A percentile compares a stretch with the other conserved stretches of the same genome.
phyloP scores from a whole-genome alignment of 257 asterid species.

The Rhazya stricta region DNA sequence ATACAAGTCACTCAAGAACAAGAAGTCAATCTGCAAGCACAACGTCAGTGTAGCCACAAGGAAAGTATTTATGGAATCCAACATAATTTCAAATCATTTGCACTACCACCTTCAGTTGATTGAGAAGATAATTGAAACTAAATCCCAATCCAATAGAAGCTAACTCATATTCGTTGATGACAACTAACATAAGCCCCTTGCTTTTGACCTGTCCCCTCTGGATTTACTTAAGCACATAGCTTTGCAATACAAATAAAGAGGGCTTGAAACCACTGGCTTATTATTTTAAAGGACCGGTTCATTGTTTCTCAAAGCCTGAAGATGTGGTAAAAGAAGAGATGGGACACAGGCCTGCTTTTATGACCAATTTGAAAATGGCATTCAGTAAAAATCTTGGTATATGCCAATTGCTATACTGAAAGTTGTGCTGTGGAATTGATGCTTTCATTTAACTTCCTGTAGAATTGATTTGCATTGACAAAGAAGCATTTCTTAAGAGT shows the following conservation, averaged over 20 bases:
- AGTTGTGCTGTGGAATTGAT: background rate
- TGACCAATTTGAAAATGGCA: background rate
- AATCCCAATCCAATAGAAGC: background rate
- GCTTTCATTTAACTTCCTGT: background rate
- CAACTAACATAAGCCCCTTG: background rate
- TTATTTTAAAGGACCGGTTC: background rate
- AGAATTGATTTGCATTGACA: background rate
- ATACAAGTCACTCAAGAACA: background rate
- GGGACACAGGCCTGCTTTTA: too few species aligned
- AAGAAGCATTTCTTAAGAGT: background rate
- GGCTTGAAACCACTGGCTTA: background rate
- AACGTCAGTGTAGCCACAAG: background rate
- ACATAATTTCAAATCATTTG: background rate
- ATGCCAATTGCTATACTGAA: background rate
- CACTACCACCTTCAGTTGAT: background rate
- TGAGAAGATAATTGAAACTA: background rate
- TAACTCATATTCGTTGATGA: background rate
- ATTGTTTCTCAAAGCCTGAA: background rate
- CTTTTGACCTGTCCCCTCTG: background rate
- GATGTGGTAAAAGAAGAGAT: background rate
- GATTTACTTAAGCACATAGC: background rate
- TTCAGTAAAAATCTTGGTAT: background rate
- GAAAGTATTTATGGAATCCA: background rate
- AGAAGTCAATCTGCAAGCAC: slow-evolving; percentile 2
- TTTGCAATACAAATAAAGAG: background rate